A percentile compares a stretch with the other conserved stretches of the same genome.
phyloP scores from a whole-genome alignment of 129 eudicot species.

The Saposhnikovia divaricata region DNA sequence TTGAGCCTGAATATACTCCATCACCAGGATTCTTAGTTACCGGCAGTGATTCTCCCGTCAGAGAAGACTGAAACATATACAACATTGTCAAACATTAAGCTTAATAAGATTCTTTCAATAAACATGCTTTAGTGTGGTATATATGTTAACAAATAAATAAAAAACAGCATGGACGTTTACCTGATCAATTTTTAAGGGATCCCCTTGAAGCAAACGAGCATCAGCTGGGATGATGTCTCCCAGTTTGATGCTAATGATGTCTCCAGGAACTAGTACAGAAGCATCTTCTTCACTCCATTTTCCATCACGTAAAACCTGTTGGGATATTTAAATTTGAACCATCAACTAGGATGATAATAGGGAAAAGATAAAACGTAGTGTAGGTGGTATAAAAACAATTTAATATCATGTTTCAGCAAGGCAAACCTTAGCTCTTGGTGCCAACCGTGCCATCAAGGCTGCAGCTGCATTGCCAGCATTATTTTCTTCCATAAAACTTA shows the following conservation, averaged over 20 bases:
- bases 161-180: constrained; percentile 16
- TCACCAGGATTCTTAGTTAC: constrained; percentile 57
- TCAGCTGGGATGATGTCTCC: constrained; percentile 56
- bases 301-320: constrained; percentile 44
- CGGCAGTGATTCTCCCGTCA: constrained; percentile 51
- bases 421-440: constrained; percentile 47
- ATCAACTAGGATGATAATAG: not conserved
- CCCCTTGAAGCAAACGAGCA: constrained; percentile 52
- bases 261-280: constrained; percentile 46
- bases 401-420: not conserved
- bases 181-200: constrained; percentile 50
- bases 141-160: not conserved
- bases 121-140: not conserved
- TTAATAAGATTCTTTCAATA: not conserved
- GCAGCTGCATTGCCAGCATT: constrained; percentile 57
- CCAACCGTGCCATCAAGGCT: constrained; percentile 56
- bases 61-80: constrained; percentile 36
- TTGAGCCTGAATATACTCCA: constrained; percentile 48
- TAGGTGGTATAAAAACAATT: not conserved
- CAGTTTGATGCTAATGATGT: constrained; percentile 40
- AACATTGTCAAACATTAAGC: not conserved
- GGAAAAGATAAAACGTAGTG: not conserved
- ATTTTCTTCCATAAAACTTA: constrained; percentile 52
- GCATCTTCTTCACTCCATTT: constrained; percentile 58
- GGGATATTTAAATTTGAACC: constrained; percentile 9